Evolutionary conservation across 306 rosid genomes (phyloP), one percentile per base, ranked within the genome.

Genomic region (Gleditsia sinensis): DNA sequence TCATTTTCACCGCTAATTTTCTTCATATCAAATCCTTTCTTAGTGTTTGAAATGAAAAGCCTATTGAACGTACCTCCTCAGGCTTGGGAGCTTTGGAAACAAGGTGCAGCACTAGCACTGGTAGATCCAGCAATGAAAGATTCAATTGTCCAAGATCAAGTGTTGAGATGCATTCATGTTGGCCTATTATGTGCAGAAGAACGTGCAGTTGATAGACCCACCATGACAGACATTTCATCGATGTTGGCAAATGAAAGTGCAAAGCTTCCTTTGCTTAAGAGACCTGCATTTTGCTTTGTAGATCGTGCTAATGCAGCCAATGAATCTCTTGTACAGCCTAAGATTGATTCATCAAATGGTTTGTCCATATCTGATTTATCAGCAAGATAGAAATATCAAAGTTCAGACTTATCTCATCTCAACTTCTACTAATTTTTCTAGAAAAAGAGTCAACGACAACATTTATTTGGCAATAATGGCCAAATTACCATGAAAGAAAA

Each of bases 21-120:
- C 32, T 49, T 45, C 9, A 13, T 10, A 7, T 53, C 28, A 9
- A 55, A 55, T 27, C 13, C 6, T 55, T 25, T 55, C 5, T 6
- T 61, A 12, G 17, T 9, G 27, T n/a, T 25, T 61, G n/a, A 61
- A 7, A 33, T 34, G 1, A 19, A 20, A 28, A 21, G 3, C 8
- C 11, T 23, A 58, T 10, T 58, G 64, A 16, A n/a, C n/a, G n/a
- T 28, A 28, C 3, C 27, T 3, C 30, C 36, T n/a, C n/a, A 71
- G 42, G 73, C 60, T 0, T 78, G 77, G 84, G 80, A 80, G 24
- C 67, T 68, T 1, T 69, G 77, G 84, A 75, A 43, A 75, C n/a
- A 60, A 9, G 73, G 46, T 3, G 1, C 1, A 11, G 43, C 23
- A 7, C 13, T 39, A 32, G 28, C 67, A 39, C 1, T 80, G 23